These are phyloP conservation scores for Lasiosphaeriaceae sp. DNA, from an alignment of 495 filamentous ascomycete species.

Conservation along the genomic window DNA sequence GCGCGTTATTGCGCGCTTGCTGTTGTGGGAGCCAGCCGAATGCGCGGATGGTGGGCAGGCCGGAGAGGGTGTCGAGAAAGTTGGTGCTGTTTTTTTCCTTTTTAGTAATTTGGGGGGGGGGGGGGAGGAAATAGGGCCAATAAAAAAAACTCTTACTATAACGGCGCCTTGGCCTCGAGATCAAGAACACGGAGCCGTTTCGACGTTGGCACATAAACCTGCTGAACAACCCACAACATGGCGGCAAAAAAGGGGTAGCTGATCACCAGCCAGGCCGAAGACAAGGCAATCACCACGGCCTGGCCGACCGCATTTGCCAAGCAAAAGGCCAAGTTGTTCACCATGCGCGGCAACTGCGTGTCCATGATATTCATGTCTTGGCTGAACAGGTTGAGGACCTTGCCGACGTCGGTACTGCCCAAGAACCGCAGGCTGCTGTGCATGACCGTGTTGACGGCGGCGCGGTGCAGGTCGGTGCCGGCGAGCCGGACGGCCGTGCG, in stretches of 20 bases:
- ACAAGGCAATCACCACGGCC: constrained; percentile 20
- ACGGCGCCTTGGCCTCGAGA: constrained; percentile 33
- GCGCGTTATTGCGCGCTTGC: constrained; percentile 37
- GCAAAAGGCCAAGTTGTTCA: background rate
- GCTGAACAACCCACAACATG: constrained; percentile 42
- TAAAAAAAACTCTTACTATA: constrained; percentile 28
- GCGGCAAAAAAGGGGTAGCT: constrained; percentile 28
- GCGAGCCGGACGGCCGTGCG: background rate
- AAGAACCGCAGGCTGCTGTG: constrained; percentile 37
- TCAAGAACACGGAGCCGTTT: constrained; percentile 55
- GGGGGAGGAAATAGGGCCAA: no score
- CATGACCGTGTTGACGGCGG: constrained; percentile 20
- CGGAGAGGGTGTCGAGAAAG: constrained; percentile 41
- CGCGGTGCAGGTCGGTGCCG: constrained; percentile 23
- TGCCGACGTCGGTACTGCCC: constrained; percentile 9
- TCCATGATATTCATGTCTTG: constrained; percentile 22
- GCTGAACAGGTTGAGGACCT: constrained; percentile 23
- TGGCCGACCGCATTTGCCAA: background rate
- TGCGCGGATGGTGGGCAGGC: constrained; percentile 43
- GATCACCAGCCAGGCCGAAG: constrained; percentile 26
- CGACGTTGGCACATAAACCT: constrained; percentile 51
- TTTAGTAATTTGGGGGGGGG: no score
- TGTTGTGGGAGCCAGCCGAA: constrained; percentile 46
- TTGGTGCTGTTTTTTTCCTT: constrained; percentile 21
- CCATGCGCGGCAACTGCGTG: constrained; percentile 3